Percentiles rank a stretch among this genome's conserved stretches.
These are phyloP conservation scores for Articulospora tetracladia DNA, from an alignment of 495 filamentous ascomycete species.

Conservation along the genomic window DNA sequence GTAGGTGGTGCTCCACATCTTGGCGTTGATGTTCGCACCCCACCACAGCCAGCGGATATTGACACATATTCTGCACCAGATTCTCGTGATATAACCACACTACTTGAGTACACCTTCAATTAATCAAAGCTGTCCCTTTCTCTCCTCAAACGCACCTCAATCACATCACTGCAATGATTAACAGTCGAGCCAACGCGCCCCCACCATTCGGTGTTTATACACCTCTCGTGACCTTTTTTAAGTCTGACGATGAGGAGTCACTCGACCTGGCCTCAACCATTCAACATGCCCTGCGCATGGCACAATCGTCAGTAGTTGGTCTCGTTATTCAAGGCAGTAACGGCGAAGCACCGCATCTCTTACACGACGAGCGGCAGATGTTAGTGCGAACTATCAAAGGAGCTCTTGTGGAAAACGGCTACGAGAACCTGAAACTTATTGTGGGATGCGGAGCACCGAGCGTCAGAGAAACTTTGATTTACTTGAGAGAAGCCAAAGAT, in stretches of 20 bases:
- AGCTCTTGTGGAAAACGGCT: neutral
- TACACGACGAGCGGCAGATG: slow-evolving; percentile 52
- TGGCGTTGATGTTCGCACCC: too few relatives aligned
- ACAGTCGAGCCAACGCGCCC: too few relatives aligned
- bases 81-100: too few relatives aligned
- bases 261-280: slow-evolving; percentile 72
- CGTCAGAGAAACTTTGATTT: neutral
- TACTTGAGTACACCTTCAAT: too few relatives aligned
- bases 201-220: slow-evolving; percentile 63
- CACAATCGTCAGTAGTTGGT: slow-evolving; percentile 66
- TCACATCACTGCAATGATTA: too few relatives aligned
- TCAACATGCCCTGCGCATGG: slow-evolving; percentile 72
- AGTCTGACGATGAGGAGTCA: slow-evolving; percentile 69
- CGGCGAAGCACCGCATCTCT: slow-evolving; percentile 60
- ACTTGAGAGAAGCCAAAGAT: neutral
- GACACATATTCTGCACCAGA: too few relatives aligned
- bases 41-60: too few relatives aligned
- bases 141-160: too few relatives aligned
- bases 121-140: too few relatives aligned
- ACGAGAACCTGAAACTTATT: neutral
- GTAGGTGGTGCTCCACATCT: too few relatives aligned
- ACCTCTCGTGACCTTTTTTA: slow-evolving; percentile 85
- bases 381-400: neutral
- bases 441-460: neutral
- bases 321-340: slow-evolving; percentile 61